phyloP scores from a whole-genome alignment of 2,329 filamentous ascomycete genomes.

The Cadophora sp. region DNA sequence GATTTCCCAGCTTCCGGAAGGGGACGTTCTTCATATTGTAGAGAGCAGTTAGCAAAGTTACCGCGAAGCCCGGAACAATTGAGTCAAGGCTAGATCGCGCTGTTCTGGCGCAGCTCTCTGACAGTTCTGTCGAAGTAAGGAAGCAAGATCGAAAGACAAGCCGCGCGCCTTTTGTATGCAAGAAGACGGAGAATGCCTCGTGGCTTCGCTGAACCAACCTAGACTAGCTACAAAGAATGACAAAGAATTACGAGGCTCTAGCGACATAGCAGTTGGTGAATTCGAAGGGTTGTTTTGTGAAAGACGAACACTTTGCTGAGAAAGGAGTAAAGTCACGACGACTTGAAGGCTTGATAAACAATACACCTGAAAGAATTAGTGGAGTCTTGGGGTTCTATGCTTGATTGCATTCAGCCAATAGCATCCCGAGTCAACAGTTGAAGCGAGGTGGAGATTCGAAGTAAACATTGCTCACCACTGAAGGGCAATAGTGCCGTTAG shows the following conservation, averaged over 20 bases:
- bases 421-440: too few species aligned
- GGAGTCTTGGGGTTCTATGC: too few species aligned
- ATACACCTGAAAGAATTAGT: not conserved
- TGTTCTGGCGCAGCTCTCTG: not conserved
- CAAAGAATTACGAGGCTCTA: not conserved
- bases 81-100: not conserved
- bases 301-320: not conserved
- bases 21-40: not conserved
- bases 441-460: too few species aligned
- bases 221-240: not conserved
- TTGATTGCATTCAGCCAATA: too few species aligned
- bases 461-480: too few species aligned
- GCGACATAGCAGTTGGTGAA: not conserved
- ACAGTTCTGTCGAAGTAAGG: not conserved
- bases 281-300: not conserved
- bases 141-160: not conserved
- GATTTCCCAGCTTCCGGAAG: not conserved
- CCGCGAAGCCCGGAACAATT: not conserved
- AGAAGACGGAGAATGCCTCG: not conserved
- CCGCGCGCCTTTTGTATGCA: not conserved
- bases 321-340: not conserved
- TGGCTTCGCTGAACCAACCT: not conserved
- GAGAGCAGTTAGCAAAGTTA: not conserved
- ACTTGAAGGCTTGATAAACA: not conserved
- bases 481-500: too few species aligned